Percentiles rank a stretch among this genome's conserved stretches.
Evolutionary conservation across 2,329 filamentous ascomycete species (phyloP).

Genomic region (Cytospora mali): DNA sequence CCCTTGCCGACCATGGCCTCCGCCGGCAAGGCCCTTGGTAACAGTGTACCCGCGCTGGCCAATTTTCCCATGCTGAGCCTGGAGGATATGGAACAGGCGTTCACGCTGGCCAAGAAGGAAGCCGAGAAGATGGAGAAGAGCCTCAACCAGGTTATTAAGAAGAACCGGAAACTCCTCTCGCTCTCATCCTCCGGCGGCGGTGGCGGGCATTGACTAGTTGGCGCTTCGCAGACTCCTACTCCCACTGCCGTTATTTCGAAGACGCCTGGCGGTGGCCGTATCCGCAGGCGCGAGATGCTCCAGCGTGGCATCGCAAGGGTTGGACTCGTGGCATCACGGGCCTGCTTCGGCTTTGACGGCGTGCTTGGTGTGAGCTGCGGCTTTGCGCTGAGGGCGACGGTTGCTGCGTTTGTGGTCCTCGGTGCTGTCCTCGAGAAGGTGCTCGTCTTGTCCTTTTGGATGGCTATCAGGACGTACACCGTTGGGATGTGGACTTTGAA

Average conservation of each 20-base stretch:
- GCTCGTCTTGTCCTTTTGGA: slow-evolving; percentile 13
- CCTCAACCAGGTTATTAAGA: slow-evolving; percentile 60
- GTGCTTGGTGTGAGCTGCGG: slow-evolving; percentile 18
- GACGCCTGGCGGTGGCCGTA: neutral
- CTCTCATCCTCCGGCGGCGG: slow-evolving; percentile 23
- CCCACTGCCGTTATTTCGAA: neutral
- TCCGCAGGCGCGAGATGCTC: slow-evolving; percentile 21
- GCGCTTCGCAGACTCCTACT: neutral
- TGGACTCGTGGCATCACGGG: slow-evolving; percentile 19
- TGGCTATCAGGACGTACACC: slow-evolving; percentile 18
- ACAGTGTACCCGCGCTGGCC: slow-evolving; percentile 38
- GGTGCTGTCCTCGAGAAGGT: slow-evolving; percentile 12
- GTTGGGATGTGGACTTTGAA: slow-evolving; percentile 24
- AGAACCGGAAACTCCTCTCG: slow-evolving; percentile 58
- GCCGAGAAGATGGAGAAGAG: slow-evolving; percentile 65
- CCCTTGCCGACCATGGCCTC: slow-evolving; percentile 12
- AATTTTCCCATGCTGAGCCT: slow-evolving; percentile 61
- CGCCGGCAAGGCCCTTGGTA: slow-evolving; percentile 21
- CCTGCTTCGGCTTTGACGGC: slow-evolving; percentile 20
- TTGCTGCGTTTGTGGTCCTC: slow-evolving; percentile 19
- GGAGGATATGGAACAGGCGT: slow-evolving; percentile 63
- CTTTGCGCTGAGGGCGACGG: slow-evolving; percentile 21
- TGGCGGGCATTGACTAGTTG: slow-evolving; percentile 28
- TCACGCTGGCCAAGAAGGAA: slow-evolving; percentile 57
- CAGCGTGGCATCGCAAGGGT: slow-evolving; percentile 24